Evolutionary conservation across 2,329 filamentous ascomycete genomes (phyloP).

Genomic region (Tricladium varicosporioides): DNA sequence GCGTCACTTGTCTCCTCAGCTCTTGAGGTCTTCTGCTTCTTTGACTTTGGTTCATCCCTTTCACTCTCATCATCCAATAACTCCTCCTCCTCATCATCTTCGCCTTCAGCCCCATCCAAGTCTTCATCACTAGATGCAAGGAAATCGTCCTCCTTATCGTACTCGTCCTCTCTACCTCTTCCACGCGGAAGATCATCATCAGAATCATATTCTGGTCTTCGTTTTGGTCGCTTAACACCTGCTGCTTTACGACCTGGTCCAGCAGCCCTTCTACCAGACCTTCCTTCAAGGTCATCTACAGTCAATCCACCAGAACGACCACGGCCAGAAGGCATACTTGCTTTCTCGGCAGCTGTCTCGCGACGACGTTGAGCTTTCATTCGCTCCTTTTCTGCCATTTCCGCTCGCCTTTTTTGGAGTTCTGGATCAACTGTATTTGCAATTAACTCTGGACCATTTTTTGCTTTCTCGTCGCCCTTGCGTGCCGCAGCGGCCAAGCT

Average conservation of each 20-base stretch:
- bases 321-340: conserved; percentile 40
- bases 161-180: conserved; percentile 64
- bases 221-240: conserved; percentile 51
- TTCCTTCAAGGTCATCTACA: conserved; percentile 68
- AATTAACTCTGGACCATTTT: conserved; percentile 64
- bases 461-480: conserved; percentile 44
- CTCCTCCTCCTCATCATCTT: conserved; percentile 40
- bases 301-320: conserved; percentile 57
- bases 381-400: conserved; percentile 72
- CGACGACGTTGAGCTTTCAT: conserved; percentile 63
- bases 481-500: conserved; percentile 64
- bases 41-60: conserved; percentile 29
- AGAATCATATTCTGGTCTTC: conserved; percentile 68
- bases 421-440: conserved; percentile 73
- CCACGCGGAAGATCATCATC: conserved; percentile 67
- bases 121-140: conserved; percentile 75
- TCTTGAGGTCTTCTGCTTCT: conserved; percentile 34
- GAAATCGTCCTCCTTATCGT: conserved; percentile 78
- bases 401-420: conserved; percentile 69
- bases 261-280: conserved; percentile 46
- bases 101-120: conserved; percentile 57
- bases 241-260: conserved; percentile 53
- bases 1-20: conserved; percentile 44
- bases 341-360: conserved; percentile 64
- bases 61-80: conserved; percentile 48